These are phyloP conservation scores for Penicillium sp. DNA, from an alignment of 2,329 filamentous ascomycete species.

Conservation along the genomic window DNA sequence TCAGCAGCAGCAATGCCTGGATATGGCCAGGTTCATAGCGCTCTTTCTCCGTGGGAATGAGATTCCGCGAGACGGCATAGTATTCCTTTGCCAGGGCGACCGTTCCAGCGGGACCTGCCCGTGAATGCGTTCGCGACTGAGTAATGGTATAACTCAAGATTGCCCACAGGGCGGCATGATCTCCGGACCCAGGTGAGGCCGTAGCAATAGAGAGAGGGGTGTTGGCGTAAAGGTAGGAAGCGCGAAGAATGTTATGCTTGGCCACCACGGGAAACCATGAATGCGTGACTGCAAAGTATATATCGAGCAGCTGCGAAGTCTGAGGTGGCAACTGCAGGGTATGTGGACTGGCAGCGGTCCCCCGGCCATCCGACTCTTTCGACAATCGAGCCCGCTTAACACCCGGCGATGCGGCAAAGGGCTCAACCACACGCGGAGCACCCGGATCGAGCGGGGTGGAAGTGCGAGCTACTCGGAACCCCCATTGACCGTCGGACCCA, in stretches of 20 bases:
- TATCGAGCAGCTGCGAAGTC: conserved; percentile 47
- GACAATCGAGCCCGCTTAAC: conserved; percentile 26
- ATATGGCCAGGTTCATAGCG: conserved; percentile 37
- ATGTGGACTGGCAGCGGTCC: conserved; percentile 1
- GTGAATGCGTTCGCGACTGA: conserved; percentile 21
- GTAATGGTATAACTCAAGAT: conserved; percentile 37
- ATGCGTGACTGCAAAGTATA: conserved; percentile 52
- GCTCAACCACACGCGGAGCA: conserved; percentile 27
- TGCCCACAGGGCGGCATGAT: conserved; percentile 39
- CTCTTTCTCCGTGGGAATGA: conserved; percentile 36
- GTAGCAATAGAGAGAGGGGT: conserved; percentile 29
- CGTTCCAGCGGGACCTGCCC: conserved; percentile 12
- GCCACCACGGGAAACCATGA: conserved; percentile 54
- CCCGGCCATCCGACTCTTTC: conserved; percentile 11
- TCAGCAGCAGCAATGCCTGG: conserved; percentile 39
- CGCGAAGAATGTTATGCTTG: conserved; percentile 49
- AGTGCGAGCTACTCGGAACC: conserved; percentile 26
- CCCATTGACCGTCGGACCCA: conserved; percentile 22
- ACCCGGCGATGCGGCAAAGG: conserved; percentile 15
- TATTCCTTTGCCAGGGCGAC: conserved; percentile 27
- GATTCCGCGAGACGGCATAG: conserved; percentile 29
- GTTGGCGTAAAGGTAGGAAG: conserved; percentile 48
- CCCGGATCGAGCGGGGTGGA: conserved; percentile 22
- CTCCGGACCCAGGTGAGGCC: conserved; percentile 29
- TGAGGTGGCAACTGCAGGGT: conserved; percentile 40